Evolutionary conservation across 441 rosid species (phyloP).

Genomic region (Populus hybrid): DNA sequence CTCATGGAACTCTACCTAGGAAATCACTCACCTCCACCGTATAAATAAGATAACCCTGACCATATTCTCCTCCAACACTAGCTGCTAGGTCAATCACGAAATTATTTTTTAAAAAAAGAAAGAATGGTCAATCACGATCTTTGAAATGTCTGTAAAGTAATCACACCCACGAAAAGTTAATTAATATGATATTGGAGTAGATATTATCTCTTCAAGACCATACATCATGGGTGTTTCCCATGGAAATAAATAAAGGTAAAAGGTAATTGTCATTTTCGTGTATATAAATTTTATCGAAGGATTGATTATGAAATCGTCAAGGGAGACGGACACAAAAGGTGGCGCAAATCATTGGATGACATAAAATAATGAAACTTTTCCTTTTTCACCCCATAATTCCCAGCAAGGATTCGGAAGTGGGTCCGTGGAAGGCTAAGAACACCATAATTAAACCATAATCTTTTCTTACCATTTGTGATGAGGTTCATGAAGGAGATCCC

Average conservation of each 20-base stretch:
- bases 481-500: too few relatives aligned
- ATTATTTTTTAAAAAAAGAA: neutral
- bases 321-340: neutral
- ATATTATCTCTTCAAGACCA: neutral
- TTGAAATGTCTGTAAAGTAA: neutral
- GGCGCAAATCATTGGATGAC: constrained; percentile 29
- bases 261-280: too few relatives aligned
- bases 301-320: neutral
- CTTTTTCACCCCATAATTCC: constrained; percentile 14
- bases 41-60: neutral
- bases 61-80: neutral
- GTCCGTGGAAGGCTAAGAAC: constrained; percentile 25
- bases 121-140: neutral
- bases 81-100: neutral
- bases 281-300: neutral
- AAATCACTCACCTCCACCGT: neutral
- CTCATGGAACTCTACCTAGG: neutral
- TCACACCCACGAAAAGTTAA: neutral
- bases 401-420: constrained; percentile 27
- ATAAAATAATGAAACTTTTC: constrained; percentile 19
- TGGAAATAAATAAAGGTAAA: too few relatives aligned
- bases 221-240: neutral
- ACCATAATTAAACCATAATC: neutral
- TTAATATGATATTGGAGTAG: neutral
- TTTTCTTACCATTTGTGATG: neutral